Conservation (phyloP, 1,284 basidiomycete species). For the Ganoderma boninense region DNA sequence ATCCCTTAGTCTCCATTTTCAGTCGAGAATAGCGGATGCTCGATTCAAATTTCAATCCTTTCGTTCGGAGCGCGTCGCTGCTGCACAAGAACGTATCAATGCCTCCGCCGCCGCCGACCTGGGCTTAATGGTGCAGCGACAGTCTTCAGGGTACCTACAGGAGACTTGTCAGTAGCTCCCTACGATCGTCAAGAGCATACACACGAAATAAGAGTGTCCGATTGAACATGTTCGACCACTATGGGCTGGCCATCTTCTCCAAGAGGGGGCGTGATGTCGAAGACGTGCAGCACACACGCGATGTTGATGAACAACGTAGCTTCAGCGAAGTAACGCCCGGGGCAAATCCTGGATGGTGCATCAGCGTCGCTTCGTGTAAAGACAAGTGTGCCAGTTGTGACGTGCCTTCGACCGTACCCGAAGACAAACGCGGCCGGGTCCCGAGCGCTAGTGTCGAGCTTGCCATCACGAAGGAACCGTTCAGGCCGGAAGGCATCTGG, state of each 20-base stretch:
- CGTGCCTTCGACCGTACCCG: slow-evolving; percentile 27
- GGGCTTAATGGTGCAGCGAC: slow-evolving; percentile 17
- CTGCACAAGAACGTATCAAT: slow-evolving; percentile 10
- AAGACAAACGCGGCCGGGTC: slow-evolving; percentile 30
- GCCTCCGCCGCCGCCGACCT: slow-evolving; percentile 6
- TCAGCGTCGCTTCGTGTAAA: not conserved
- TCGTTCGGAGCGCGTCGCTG: not conserved
- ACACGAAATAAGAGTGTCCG: slow-evolving; percentile 14
- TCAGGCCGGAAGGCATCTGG: slow-evolving; percentile 30
- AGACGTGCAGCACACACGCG: slow-evolving; percentile 17
- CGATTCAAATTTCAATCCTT: not conserved
- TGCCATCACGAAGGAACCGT: slow-evolving; percentile 25
- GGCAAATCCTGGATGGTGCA: slow-evolving; percentile 20
- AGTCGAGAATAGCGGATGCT: too few relatives aligned
- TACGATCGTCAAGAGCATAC: not conserved
- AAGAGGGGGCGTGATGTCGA: slow-evolving; percentile 13
- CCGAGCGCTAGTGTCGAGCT: slow-evolving; percentile 18
- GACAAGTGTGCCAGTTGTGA: too few relatives aligned
- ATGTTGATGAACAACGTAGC: slow-evolving; percentile 16
- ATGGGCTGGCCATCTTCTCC: slow-evolving; percentile 10
- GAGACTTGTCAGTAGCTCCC: not conserved
- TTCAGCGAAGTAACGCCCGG: slow-evolving; percentile 23
- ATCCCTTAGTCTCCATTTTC: too few relatives aligned
- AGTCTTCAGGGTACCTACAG: slow-evolving; percentile 14
- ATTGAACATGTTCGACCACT: not conserved